Base-by-base conservation (phyloP, 164 flowering plant species). In the Umbellularia californica region DNA sequence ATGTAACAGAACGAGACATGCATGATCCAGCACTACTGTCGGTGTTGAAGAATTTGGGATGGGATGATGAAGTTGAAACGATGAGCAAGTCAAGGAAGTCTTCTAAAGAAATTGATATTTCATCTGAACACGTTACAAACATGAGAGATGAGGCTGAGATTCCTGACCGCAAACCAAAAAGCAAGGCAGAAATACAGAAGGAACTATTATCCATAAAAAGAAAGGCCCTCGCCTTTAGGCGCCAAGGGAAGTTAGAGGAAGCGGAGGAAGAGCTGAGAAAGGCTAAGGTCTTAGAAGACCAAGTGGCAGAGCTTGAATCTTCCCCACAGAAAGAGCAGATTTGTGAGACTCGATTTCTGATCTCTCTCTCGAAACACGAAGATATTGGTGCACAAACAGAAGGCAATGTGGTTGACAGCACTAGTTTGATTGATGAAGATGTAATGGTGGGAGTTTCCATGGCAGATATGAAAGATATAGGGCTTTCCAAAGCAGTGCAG, bases 1-100 rank as follows among this genome's bases (percentile, higher is more conserved):
- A 87, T 79, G 90, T 94, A 7, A 91, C 95, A 22, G 95, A 92
- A 73, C 85, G 90, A 72, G 98, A 94, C 73, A 58, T 94, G 91
- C 79, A 79, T 68, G 98, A 94, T 78, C 97, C 98, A 3, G 71
- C 89, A 9, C 85, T 90, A 76, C 90, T 90, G 66, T 82, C 88
- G 14, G 71, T 84, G 76, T 82, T 94, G 63, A 77, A 77, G 60
- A 84, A 83, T 80, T 79, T 94, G 79, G 98, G 97, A 58, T 94
- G 98, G 98, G 83, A 83, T 52, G 93, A 90, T 63, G 88, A 84
- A 33, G 71, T 72, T 65, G 83, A 68, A 15, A 67, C 74, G 30
- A 76, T 23, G 51, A 78, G 74, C 58, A 47, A 68, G 69, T 65
- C 74, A 12, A 72, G 73, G 10, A 76, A 69, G 64, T 65, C 81